phyloP scores from a whole-genome alignment of 2,329 filamentous ascomycete species.

The Ophiognomonia clavigignenti-juglandacearum region DNA sequence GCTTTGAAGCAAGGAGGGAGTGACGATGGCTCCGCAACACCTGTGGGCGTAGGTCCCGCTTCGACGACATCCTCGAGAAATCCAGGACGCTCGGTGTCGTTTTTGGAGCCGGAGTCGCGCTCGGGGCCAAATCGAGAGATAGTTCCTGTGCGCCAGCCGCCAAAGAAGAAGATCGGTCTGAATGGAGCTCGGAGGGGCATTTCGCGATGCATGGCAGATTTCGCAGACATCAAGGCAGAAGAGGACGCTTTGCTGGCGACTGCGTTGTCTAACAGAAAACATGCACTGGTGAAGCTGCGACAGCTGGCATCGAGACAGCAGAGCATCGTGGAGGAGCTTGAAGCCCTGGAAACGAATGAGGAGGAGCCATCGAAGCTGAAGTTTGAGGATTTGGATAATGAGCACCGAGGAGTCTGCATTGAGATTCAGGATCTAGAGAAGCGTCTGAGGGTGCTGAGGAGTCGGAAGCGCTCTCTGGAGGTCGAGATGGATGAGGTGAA shows the following conservation, averaged over 20 bases:
- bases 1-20: conserved; percentile 22
- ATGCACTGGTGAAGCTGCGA: conserved; percentile 54
- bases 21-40: conserved; percentile 36
- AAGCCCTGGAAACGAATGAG: conserved; percentile 48
- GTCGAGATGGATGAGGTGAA: conserved; percentile 57
- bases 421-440: conserved; percentile 65
- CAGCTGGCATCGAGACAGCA: conserved; percentile 44
- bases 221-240: conserved; percentile 63
- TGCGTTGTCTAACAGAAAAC: conserved; percentile 51
- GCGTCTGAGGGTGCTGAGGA: conserved; percentile 56
- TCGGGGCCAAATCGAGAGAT: conserved; percentile 41
- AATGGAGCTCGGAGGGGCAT: conserved; percentile 61
- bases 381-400: conserved; percentile 53
- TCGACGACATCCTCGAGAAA: conserved; percentile 32
- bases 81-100: conserved; percentile 22
- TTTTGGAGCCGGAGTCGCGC: conserved; percentile 37
- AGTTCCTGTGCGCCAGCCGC: conserved; percentile 57
- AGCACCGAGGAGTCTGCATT: conserved; percentile 47
- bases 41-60: conserved; percentile 32
- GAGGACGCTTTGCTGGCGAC: conserved; percentile 57
- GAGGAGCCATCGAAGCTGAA: conserved; percentile 56
- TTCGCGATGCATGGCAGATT: conserved; percentile 55
- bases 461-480: conserved; percentile 53
- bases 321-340: conserved; percentile 47
- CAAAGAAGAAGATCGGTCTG: conserved; percentile 49